Percentiles rank a stretch among this genome's conserved stretches.
Evolutionary conservation across 208 protist species (phyloP).

Genomic region (Acanthamoeba quina): DNA sequence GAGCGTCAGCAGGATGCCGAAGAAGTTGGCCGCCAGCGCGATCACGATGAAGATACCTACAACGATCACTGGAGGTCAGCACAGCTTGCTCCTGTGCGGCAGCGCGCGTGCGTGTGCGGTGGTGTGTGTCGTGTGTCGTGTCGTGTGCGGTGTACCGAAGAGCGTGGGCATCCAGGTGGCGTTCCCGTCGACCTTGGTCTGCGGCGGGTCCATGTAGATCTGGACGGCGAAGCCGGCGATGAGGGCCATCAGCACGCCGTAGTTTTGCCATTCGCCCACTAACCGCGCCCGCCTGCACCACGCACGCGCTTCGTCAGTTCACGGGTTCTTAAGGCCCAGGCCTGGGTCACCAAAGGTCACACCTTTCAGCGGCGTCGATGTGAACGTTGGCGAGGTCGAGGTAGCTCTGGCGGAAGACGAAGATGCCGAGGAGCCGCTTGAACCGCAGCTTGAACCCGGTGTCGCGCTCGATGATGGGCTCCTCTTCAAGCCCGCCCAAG

Average conservation of each 20-base stretch:
- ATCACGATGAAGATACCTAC: neutral
- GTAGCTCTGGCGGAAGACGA: constrained; percentile 14
- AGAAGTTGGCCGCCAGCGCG: constrained; percentile 10
- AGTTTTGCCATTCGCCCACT: constrained; percentile 24
- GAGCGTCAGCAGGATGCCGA: constrained; percentile 28
- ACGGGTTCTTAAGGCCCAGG: no score
- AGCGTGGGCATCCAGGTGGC: constrained; percentile 10
- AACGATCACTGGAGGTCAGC: neutral
- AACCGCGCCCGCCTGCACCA: neutral
- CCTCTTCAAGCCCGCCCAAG: neutral
- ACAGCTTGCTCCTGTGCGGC: no score
- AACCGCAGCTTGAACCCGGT: neutral
- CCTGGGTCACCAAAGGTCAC: no score
- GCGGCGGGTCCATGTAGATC: neutral
- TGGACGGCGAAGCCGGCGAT: constrained; percentile 12
- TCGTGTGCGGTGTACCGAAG: neutral
- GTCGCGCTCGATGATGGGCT: neutral
- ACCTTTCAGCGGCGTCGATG: neutral
- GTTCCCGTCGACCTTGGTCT: neutral
- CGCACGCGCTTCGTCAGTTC: no score
- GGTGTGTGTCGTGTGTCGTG: no score
- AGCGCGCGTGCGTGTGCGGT: no score
- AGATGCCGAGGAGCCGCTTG: neutral
- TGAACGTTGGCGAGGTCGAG: constrained; percentile 8
- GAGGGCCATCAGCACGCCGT: constrained; percentile 34